Base-by-base conservation (phyloP, 768 basidiomycete species). In the Lactarius sp. region DNA sequence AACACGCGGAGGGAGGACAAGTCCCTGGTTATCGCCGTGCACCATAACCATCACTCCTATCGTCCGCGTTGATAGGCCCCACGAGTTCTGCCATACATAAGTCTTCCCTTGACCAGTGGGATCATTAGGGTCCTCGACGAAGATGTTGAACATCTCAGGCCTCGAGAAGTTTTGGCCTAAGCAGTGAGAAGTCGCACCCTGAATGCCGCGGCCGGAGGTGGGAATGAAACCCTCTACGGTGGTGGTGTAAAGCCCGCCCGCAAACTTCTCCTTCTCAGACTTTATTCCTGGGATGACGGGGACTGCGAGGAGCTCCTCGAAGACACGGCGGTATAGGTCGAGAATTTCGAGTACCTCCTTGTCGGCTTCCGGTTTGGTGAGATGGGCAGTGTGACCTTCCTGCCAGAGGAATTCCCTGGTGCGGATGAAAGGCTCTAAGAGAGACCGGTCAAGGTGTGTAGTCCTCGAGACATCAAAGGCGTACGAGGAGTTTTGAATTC, bases 391-490 rank as follows among this genome's bases (percentile, higher is more conserved):
- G 78, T 99, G 97, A 42, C 97, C 97, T 76, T 99, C 97, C 78
- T 99, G 97, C 97, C 97, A 99, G n/a, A 99, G 80, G 83, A 98
- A 99, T 78, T 99, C 97, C 73, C 97, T 92, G 2, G 97, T 98
- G 60, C 97, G 94, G 42, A 99, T 83, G 90, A 99, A 99, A 8
- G 97, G 97, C 75, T 99, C 90, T 92, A 73, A 41, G 58, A 20
- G 14, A 34, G 31, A 22, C 39, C 39, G 61, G 41, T 54, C 22
- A 52, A 51, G 22, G 44, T 57, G 10, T 27, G 47, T 37, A 27
- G n/a, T 36, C 37, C 60, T 7, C n/a, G 27, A 4, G 12, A 46
- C 10, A 18, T 20, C 10, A 51, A 16, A 16, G 51, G 77, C 87
- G 73, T 65, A 91, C 90, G 95, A 62, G 96, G 96, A 75, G 95